Conservation (phyloP, 2,329 filamentous ascomycete species). For the Penicillium rolfsii region DNA sequence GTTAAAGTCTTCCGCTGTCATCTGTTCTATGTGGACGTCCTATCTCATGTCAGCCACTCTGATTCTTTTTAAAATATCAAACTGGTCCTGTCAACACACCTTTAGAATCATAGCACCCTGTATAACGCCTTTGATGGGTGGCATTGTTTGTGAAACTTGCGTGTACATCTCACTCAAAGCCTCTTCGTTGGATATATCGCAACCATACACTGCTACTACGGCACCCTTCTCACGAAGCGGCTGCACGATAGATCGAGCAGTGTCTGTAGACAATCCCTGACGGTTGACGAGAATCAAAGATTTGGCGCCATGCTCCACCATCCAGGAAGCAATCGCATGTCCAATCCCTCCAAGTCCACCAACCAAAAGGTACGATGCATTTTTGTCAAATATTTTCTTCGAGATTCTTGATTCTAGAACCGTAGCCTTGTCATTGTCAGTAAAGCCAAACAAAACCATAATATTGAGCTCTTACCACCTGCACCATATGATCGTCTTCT, state of each 20-base stretch:
- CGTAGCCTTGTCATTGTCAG: not conserved
- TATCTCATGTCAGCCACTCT: slow-evolving; percentile 33
- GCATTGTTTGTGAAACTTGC: not conserved
- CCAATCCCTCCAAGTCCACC: slow-evolving; percentile 2
- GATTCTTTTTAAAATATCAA: slow-evolving; percentile 38
- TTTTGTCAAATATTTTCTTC: not conserved
- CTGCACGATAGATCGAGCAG: not conserved
- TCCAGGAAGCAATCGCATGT: not conserved
- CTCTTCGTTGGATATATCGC: not conserved
- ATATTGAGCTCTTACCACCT: not conserved
- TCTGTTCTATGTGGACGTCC: slow-evolving; percentile 41
- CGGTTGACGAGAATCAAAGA: not conserved
- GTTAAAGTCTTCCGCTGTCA: slow-evolving; percentile 39
- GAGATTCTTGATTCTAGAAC: not conserved
- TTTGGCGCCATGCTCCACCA: not conserved
- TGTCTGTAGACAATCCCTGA: not conserved
- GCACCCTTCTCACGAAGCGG: not conserved
- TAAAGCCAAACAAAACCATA: not conserved
- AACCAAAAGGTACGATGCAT: not conserved
- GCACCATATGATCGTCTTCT: not conserved
- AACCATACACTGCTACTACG: not conserved
- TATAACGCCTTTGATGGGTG: slow-evolving; percentile 33
- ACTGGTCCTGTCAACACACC: slow-evolving; percentile 31
- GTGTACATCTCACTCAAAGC: not conserved
- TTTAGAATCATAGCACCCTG: slow-evolving; percentile 31